Conservation (phyloP, 352 stramenopile genomes). For the Globisporangium yorkense region DNA sequence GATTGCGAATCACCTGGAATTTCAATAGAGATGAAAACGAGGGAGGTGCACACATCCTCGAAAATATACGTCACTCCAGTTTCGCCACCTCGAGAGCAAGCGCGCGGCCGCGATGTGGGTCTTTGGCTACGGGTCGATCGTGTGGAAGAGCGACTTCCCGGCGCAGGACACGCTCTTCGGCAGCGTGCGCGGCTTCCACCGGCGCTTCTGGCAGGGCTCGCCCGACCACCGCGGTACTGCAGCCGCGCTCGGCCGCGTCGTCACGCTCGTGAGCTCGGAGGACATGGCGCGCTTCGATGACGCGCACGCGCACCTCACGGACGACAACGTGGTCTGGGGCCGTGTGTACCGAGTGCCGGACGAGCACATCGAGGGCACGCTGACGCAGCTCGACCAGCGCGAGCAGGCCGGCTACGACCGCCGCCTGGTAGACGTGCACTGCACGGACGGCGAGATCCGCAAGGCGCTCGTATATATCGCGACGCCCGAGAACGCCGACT, state of each 20-base stretch:
- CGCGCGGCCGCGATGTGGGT: not conserved
- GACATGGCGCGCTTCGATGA: conserved; percentile 74
- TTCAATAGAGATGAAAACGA: too few species aligned
- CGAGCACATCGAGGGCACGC: conserved; percentile 65
- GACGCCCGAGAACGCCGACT: conserved; percentile 77
- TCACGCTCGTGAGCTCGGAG: conserved; percentile 79
- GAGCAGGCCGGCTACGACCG: conserved; percentile 83
- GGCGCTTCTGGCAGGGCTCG: conserved; percentile 88
- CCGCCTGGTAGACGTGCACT: conserved; percentile 70
- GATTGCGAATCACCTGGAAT: not conserved
- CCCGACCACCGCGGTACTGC: conserved; percentile 81
- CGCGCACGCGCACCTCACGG: conserved; percentile 53
- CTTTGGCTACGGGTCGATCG: conserved; percentile 18
- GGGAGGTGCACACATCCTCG: too few species aligned
- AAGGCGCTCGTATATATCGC: conserved; percentile 82
- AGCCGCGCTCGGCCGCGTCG: conserved; percentile 71
- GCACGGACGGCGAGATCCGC: conserved; percentile 57
- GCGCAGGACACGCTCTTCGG: conserved; percentile 23
- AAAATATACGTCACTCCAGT: not conserved
- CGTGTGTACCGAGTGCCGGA: conserved; percentile 81
- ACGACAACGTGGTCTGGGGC: conserved; percentile 77
- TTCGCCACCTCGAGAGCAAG: not conserved
- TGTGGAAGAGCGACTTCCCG: conserved; percentile 31
- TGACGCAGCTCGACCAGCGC: conserved; percentile 79
- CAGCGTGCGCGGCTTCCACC: conserved; percentile 78